phyloP scores from a whole-genome alignment of 768 basidiomycete genomes.

The Mycena albidolilacea region DNA sequence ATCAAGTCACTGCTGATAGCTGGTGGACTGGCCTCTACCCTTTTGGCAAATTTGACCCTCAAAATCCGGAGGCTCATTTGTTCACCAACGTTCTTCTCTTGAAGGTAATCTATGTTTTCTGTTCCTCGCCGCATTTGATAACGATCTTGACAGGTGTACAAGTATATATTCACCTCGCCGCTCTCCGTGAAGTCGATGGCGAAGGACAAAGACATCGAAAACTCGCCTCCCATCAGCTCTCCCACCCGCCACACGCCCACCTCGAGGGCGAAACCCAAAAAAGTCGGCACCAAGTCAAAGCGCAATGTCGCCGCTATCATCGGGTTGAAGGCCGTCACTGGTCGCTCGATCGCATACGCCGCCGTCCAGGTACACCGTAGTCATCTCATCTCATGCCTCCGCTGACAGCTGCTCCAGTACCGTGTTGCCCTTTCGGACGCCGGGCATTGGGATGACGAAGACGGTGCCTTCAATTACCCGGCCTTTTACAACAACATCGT shows the following conservation, averaged over 20 bases:
- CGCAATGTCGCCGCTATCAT: slow-evolving; percentile 25
- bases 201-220: not conserved
- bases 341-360: slow-evolving; percentile 29
- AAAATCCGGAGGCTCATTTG: not conserved
- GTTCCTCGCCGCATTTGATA: not conserved
- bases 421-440: slow-evolving; percentile 34
- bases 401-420: slow-evolving; percentile 8
- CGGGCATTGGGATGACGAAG: slow-evolving; percentile 25
- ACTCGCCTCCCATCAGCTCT: not conserved
- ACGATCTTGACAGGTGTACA: not conserved
- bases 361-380: slow-evolving; percentile 41
- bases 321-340: slow-evolving; percentile 36
- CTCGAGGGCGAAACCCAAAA: not conserved
- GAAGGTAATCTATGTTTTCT: not conserved
- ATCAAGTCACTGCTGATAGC: slow-evolving; percentile 9
- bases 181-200: slow-evolving; percentile 10
- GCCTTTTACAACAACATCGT: slow-evolving; percentile 38
- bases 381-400: not conserved
- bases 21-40: slow-evolving; percentile 9
- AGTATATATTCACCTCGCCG: not conserved
- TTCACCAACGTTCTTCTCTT: not conserved
- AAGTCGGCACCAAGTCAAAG: not conserved
- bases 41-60: not conserved
- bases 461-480: slow-evolving; percentile 37
- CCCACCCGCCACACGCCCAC: not conserved